Conservation (phyloP, 2,329 filamentous ascomycete genomes). For the Epichloe sp. region DNA sequence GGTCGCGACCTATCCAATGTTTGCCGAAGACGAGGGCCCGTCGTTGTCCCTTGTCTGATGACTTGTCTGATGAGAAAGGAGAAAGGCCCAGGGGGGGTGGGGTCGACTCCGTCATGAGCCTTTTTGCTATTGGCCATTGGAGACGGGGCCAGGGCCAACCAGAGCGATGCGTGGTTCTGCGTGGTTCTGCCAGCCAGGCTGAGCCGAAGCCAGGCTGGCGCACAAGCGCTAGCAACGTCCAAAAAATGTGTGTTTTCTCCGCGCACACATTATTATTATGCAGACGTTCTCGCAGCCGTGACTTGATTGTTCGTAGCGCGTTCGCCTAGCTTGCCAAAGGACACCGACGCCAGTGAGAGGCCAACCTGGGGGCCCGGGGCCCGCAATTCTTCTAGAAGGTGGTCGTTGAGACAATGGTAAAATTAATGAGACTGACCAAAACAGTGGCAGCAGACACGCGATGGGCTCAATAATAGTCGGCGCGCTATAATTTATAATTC, state of each 20-base stretch:
- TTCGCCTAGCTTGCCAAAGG: background rate
- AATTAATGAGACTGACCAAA: background rate
- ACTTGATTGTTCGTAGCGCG: conserved; percentile 4
- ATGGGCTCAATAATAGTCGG: no score
- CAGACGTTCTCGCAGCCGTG: conserved; percentile 5
- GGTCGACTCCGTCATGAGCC: conserved; percentile 4
- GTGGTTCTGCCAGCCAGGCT: conserved; percentile 4
- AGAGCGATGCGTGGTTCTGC: conserved; percentile 1
- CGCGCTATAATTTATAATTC: no score
- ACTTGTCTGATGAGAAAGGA: background rate
- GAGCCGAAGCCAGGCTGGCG: background rate
- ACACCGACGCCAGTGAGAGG: no score
- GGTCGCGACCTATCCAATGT: conserved; percentile 15
- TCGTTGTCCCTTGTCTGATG: conserved; percentile 1
- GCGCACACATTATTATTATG: background rate
- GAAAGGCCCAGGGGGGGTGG: conserved; percentile 1
- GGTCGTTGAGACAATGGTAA: background rate
- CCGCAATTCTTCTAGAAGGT: conserved; percentile 20
- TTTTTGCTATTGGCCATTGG: conserved; percentile 13
- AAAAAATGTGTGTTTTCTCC: background rate
- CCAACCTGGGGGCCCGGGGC: conserved; percentile 9
- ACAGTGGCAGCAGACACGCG: no score
- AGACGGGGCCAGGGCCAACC: conserved; percentile 10
- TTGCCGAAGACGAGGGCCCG: conserved; percentile 16
- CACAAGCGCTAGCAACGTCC: conserved; percentile 1